A percentile compares a stretch with the other conserved stretches of the same genome.
phyloP scores from a whole-genome alignment of 208 protist genomes.

The Histomonas meleagridis region DNA sequence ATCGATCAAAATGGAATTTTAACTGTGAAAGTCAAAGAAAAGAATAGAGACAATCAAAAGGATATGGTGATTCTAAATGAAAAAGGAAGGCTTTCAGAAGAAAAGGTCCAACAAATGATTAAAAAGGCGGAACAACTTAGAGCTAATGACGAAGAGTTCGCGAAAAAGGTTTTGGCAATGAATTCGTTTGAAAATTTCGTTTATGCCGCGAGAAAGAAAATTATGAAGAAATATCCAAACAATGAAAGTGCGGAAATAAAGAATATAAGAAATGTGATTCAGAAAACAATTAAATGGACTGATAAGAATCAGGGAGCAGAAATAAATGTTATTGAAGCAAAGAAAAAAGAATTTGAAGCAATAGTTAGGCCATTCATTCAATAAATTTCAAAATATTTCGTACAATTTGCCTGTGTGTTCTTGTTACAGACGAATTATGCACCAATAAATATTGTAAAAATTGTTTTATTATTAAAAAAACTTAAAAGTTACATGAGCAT shows the following conservation, averaged over 20 bases:
- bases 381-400: too few species aligned
- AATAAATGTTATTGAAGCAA: conserved; percentile 47
- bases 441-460: too few species aligned
- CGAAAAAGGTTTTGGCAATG: background rate
- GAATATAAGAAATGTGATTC: conserved; percentile 37
- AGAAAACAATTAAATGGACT: conserved; percentile 46
- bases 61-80: conserved; percentile 65
- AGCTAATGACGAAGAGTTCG: conserved; percentile 65
- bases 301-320: conserved; percentile 43
- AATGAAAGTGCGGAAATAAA: too few species aligned
- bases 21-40: conserved; percentile 81
- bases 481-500: too few species aligned
- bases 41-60: conserved; percentile 49
- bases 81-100: conserved; percentile 50
- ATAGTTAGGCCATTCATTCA: conserved; percentile 68
- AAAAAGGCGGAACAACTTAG: conserved; percentile 58
- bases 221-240: conserved; percentile 55
- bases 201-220: conserved; percentile 60
- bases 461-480: too few species aligned
- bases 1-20: conserved; percentile 92
- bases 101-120: background rate
- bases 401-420: too few species aligned
- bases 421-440: too few species aligned
- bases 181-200: background rate
- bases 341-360: conserved; percentile 50